These are phyloP conservation scores for Diaporthe humulicola DNA, from an alignment of 2,329 filamentous ascomycete species.

Conservation along the genomic window DNA sequence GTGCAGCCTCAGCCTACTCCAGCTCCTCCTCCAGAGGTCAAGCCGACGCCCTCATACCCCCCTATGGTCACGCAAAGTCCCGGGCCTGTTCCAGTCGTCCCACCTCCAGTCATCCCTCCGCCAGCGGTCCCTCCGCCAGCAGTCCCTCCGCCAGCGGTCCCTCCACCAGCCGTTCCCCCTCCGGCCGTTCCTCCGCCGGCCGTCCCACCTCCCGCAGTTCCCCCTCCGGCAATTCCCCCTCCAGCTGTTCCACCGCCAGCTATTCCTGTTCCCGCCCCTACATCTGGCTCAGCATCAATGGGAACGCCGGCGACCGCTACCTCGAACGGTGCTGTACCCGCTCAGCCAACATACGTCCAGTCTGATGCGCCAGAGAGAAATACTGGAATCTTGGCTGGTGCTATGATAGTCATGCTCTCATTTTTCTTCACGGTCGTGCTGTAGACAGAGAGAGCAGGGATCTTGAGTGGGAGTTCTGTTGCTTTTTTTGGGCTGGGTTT, in stretches of 20 bases:
- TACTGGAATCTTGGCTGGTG: neutral
- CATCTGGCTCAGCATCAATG: neutral
- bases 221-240: neutral
- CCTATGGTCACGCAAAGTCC: neutral
- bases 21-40: neutral
- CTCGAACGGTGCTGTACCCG: neutral
- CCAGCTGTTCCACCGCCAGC: neutral
- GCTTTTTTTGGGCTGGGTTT: neutral
- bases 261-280: neutral
- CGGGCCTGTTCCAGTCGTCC: neutral
- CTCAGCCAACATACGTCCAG: slow-evolving; percentile 6
- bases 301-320: neutral
- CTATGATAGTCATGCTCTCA: neutral
- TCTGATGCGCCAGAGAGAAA: slow-evolving; percentile 9
- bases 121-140: neutral
- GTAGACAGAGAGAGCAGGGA: neutral
- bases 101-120: neutral
- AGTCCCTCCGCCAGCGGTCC: neutral
- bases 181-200: neutral
- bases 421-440: slow-evolving; percentile 1
- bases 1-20: neutral
- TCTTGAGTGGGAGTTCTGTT: neutral
- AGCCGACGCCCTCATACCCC: neutral
- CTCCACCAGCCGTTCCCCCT: neutral
- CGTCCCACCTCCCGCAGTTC: neutral